These are phyloP conservation scores for Chaetomium tenue DNA, from an alignment of 495 filamentous ascomycete species.

Conservation along the genomic window DNA sequence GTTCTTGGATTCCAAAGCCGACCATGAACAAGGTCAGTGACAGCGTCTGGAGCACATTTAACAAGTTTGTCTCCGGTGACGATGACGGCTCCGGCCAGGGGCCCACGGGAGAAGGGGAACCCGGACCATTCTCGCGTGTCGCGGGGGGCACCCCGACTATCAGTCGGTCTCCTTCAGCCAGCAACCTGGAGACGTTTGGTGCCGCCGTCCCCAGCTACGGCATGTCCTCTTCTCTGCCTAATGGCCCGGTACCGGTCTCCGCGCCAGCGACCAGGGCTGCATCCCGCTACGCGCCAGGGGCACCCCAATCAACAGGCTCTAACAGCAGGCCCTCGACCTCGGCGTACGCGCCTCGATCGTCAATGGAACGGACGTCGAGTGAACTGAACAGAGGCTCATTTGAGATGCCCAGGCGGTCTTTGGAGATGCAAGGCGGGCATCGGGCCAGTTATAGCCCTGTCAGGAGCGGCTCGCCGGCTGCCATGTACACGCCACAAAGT, in stretches of 20 bases:
- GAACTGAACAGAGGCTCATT: constrained; percentile 45
- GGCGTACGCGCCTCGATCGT: constrained; percentile 44
- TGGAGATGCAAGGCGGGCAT: constrained; percentile 43
- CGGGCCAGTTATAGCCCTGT: constrained; percentile 37
- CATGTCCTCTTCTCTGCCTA: constrained; percentile 32
- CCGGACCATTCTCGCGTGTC: constrained; percentile 78
- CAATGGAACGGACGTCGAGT: constrained; percentile 46
- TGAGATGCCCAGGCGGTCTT: constrained; percentile 45
- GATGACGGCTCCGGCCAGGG: constrained; percentile 63
- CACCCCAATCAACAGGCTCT: constrained; percentile 32
- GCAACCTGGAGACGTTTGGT: constrained; percentile 70
- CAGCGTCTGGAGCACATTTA: constrained; percentile 85
- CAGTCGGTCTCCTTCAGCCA: constrained; percentile 73
- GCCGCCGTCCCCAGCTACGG: constrained; percentile 36
- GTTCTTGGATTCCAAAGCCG: constrained; percentile 83
- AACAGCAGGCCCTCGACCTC: constrained; percentile 36
- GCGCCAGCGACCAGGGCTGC: constrained; percentile 44
- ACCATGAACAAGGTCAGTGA: constrained; percentile 92
- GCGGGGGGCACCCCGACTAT: constrained; percentile 75
- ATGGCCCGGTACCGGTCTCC: constrained; percentile 30
- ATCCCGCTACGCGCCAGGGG: constrained; percentile 64
- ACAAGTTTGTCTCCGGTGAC: constrained; percentile 90
- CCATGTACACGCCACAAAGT: constrained; percentile 34
- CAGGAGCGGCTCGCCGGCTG: constrained; percentile 28
- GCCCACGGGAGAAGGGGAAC: constrained; percentile 59